Base-by-base conservation (phyloP, 352 stramenopile species). In the Pythium myriotylum region DNA sequence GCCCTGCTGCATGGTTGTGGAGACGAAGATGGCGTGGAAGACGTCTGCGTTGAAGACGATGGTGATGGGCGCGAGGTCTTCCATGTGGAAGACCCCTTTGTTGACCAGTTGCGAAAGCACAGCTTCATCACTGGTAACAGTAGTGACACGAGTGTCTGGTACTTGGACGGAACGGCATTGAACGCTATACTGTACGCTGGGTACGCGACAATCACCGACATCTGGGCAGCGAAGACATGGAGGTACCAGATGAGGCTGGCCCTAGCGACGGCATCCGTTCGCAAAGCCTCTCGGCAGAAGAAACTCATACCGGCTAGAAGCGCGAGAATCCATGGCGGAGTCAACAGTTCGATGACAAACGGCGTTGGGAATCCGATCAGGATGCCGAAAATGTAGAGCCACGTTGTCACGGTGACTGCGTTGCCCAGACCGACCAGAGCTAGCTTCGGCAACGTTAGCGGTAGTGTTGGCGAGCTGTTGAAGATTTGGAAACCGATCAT, bases 11-110 rank as follows among this genome's bases (percentile, higher is more conserved):
- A 65, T 53, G 6, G 43, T 59, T 3, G 41, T 41, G 1, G 62
- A 22, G 3, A 59, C 52, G 23, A 50, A 40, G 14, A 59, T 40
- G 10, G 37, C 29, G 29, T 35, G 29, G 29, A 35, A 35, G 29
- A 35, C 29, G 29, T 35, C 29, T 5, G 29, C 35, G 35, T 59
- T 37, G 40, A 48, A 59, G 14, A 59, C 40, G 37, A 35, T 59
- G 35, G 8, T 50, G 19, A 40, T 49, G 48, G 52, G 52, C 22
- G 35, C 40, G 52, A 59, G 40, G 35, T 59, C 52, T 59, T 59
- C 52, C 37, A 59, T 41, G 52, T 59, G 40, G 4, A 40, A 50
- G n/a, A 48, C 2, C 4, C 35, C 35, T 1, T 20, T n/a, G 19
- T 24, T 20, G 16, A n/a, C 22, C 23, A 37, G 52, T 59, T 59